phyloP scores from a whole-genome alignment of 495 filamentous ascomycete genomes.

The Annulohypoxylon stygium region DNA sequence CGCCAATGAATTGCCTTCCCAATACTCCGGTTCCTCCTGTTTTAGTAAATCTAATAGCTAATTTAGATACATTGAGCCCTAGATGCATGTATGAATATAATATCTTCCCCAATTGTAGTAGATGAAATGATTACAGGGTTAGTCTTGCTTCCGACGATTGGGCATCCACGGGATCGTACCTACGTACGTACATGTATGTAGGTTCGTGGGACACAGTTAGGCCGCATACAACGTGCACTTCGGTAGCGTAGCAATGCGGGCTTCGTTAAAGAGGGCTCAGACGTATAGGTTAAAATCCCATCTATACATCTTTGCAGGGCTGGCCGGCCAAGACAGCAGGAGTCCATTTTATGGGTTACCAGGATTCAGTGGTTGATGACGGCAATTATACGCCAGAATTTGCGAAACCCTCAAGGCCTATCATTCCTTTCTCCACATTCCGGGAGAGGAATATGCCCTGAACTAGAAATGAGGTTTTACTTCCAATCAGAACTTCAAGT shows the following conservation, averaged over 20 bases:
- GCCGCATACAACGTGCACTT: slow-evolving; percentile 49
- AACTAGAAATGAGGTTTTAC: slow-evolving; percentile 33
- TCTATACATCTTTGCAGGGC: slow-evolving; percentile 31
- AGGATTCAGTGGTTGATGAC: slow-evolving; percentile 40
- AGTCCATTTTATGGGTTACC: slow-evolving; percentile 40
- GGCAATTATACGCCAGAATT: slow-evolving; percentile 27
- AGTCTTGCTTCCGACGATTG: slow-evolving; percentile 49
- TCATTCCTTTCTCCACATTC: slow-evolving; percentile 49
- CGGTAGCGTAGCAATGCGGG: slow-evolving; percentile 44
- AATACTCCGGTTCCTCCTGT: slow-evolving; percentile 34
- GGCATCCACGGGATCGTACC: slow-evolving; percentile 48
- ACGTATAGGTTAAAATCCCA: slow-evolving; percentile 17
- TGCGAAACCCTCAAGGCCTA: slow-evolving; percentile 37
- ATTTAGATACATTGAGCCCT: slow-evolving; percentile 20
- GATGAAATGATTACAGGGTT: slow-evolving; percentile 29
- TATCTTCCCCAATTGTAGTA: slow-evolving; percentile 23
- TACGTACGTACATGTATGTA: slow-evolving; percentile 47
- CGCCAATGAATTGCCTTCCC: slow-evolving; percentile 46
- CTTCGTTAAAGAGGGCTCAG: slow-evolving; percentile 17
- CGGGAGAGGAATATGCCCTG: slow-evolving; percentile 46
- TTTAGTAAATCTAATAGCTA: slow-evolving; percentile 28
- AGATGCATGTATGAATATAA: slow-evolving; percentile 2
- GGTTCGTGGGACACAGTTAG: slow-evolving; percentile 50
- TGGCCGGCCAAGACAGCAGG: slow-evolving; percentile 37
- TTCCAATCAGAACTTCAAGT: slow-evolving; percentile 46